Conservation (phyloP, 805 yeast species). For the Pichia scutulata region DNA sequence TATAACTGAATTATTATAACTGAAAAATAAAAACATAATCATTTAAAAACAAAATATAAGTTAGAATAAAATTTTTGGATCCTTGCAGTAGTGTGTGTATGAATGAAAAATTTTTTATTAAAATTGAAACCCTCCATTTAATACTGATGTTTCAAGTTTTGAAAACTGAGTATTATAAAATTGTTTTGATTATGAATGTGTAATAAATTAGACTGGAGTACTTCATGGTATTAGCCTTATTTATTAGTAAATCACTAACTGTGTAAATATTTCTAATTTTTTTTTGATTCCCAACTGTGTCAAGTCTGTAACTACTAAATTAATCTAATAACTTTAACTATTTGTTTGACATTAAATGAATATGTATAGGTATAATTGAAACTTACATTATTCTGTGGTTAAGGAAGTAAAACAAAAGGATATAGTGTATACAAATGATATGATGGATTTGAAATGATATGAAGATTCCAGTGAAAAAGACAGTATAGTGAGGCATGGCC, state of each 20-base stretch:
- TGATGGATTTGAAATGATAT: background rate
- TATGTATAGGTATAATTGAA: background rate
- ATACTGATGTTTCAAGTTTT: too few relatives aligned
- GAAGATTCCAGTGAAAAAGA: background rate
- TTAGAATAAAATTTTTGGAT: background rate
- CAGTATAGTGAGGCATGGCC: background rate
- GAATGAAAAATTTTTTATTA: background rate
- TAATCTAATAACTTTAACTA: background rate
- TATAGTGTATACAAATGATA: background rate
- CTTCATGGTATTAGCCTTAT: background rate
- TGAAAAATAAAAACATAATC: background rate
- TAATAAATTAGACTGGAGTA: too few relatives aligned
- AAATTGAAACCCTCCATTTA: too few relatives aligned
- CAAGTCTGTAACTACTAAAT: background rate
- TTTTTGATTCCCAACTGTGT: background rate
- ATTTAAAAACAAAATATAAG: background rate
- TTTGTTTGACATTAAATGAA: background rate
- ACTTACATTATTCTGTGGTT: constrained; percentile 23
- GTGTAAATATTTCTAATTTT: background rate
- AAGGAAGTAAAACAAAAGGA: constrained; percentile 3
- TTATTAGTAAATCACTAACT: background rate
- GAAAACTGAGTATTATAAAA: too few relatives aligned
- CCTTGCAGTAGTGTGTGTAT: background rate
- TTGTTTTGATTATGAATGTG: too few relatives aligned
- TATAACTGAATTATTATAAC: background rate